Conservation (phyloP, 1,284 basidiomycete genomes). For the Phylloporus gajari region DNA sequence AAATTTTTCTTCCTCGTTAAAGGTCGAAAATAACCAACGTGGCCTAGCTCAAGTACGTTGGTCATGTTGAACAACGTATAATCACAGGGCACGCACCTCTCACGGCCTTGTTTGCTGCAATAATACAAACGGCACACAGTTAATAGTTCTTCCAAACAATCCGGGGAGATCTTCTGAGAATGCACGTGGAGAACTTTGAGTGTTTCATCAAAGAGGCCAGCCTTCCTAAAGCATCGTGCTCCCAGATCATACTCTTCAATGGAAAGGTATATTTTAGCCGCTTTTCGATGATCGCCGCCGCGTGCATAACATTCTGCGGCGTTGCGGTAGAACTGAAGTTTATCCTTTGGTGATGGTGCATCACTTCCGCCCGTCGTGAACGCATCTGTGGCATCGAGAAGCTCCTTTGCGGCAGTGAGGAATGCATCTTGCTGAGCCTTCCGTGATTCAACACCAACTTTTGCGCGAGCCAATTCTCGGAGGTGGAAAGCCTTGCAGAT, state of each 20-base stretch:
- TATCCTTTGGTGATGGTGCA: conserved; percentile 39
- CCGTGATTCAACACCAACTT: conserved; percentile 30
- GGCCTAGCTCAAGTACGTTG: conserved; percentile 47
- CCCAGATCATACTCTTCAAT: conserved; percentile 58
- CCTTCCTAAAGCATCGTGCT: conserved; percentile 59
- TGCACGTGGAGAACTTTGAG: conserved; percentile 56
- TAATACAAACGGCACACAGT: conserved; percentile 64
- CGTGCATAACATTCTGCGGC: conserved; percentile 66
- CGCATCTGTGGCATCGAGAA: too few relatives aligned
- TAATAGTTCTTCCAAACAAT: conserved; percentile 54
- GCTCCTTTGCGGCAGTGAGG: conserved; percentile 54
- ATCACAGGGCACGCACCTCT: conserved; percentile 34
- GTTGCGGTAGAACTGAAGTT: conserved; percentile 55
- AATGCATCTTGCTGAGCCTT: conserved; percentile 52
- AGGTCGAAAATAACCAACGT: conserved; percentile 58
- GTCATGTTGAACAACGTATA: conserved; percentile 3
- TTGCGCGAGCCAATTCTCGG: conserved; percentile 53
- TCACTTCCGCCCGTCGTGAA: conserved; percentile 57
- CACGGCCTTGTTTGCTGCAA: conserved; percentile 50
- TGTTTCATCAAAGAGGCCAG: conserved; percentile 64
- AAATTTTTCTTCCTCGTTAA: conserved; percentile 67
- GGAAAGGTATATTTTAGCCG: conserved; percentile 57
- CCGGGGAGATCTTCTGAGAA: conserved; percentile 43
- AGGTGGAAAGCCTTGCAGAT: conserved; percentile 59
- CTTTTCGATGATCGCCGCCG: conserved; percentile 51